phyloP scores from a whole-genome alignment of 768 basidiomycete genomes.

The Amanita inopinata region DNA sequence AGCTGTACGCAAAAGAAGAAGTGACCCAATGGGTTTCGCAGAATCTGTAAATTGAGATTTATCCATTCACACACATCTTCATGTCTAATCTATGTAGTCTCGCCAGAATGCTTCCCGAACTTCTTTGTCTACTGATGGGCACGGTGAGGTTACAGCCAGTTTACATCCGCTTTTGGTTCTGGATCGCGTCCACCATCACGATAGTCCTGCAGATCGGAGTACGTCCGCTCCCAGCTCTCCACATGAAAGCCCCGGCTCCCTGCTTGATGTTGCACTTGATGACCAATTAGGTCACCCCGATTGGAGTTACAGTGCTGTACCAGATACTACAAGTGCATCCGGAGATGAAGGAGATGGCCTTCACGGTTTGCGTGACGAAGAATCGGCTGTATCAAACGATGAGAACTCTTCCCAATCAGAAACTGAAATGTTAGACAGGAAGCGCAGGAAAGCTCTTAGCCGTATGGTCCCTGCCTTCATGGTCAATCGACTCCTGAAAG shows the following conservation, averaged over 20 bases:
- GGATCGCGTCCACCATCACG: too few relatives aligned
- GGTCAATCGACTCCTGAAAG: constrained; percentile 27
- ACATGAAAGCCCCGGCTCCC: too few relatives aligned
- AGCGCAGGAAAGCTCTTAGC: constrained; percentile 26
- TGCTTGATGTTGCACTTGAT: too few relatives aligned
- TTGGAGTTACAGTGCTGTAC: too few relatives aligned
- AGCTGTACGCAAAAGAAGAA: neutral
- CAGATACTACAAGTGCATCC: too few relatives aligned
- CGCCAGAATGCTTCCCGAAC: neutral
- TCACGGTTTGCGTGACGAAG: neutral
- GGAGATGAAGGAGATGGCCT: neutral
- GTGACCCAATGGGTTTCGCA: neutral
- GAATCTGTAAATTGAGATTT: neutral
- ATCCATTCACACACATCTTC: neutral
- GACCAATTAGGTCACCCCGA: too few relatives aligned
- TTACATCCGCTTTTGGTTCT: too few relatives aligned
- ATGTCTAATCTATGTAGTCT: neutral
- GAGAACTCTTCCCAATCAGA: constrained; percentile 11
- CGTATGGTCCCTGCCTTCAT: constrained; percentile 50
- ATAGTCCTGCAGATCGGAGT: too few relatives aligned
- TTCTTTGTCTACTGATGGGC: too few relatives aligned
- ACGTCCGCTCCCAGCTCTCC: too few relatives aligned
- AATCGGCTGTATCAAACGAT: constrained; percentile 4
- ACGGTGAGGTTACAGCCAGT: too few relatives aligned
- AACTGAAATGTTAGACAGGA: constrained; percentile 20